Base-by-base conservation (phyloP, 1,284 basidiomycete genomes). In the Coniferiporia weirii region DNA sequence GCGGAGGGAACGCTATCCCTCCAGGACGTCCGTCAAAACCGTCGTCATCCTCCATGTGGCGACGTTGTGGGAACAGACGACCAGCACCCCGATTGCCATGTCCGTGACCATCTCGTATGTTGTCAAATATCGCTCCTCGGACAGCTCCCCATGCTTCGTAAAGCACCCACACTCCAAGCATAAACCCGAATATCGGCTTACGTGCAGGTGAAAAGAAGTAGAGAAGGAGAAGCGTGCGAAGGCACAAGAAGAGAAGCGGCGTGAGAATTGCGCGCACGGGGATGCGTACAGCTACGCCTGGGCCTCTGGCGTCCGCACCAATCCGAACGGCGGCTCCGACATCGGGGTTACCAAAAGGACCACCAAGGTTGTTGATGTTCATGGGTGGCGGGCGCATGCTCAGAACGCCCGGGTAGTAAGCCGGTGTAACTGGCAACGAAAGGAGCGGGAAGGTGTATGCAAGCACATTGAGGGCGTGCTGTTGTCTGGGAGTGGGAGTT, bases 91-190 rank as follows among this genome's bases (percentile, higher is more conserved):
- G 56, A 22, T 57, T 55, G 13, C 56, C 50, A 43, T 48, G 43
- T 27, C 27, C 27, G 27, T 27, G 27, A 27, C 2, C 27, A n/a
- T 34, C 20, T 10, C 40, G 45, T 15, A 38, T 48, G 19, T 45
- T 43, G 75, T 80, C 76, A 22, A 76, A 67, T 34, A 86, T 63
- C 45, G 77, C 78, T 55, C 81, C 74, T 44, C 84, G 77, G 61
- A 90, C 77, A n/a, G 84, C 83, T 56, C 79, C 80, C 85, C 85
- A 90, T 22, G 87, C 82, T 70, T 91, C 89, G 68, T 89, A 92
- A 13, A 86, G 61, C 66, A 89, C 80, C 85, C 87, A 91, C 4
- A 75, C 79, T 19, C 85, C 72, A 36, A 92, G 77, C 53, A 89
- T 70, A 22, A 88, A 62, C 20, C 84, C 84, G 61, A 91, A 81